Conservation (phyloP, 1,284 basidiomycete species). For the Ganoderma meredithae region DNA sequence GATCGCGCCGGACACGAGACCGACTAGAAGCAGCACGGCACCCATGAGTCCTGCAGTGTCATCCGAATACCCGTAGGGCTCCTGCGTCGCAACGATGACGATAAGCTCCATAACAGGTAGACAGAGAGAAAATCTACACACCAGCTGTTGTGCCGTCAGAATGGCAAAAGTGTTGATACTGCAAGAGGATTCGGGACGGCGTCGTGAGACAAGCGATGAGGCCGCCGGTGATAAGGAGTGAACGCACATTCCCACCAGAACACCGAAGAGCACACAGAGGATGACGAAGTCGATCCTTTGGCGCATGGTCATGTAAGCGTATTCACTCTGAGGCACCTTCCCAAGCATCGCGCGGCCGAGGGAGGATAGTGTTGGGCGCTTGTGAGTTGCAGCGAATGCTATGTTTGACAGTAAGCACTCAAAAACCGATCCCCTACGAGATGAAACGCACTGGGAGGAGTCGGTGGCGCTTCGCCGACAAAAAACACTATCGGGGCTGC, state of each 20-base stretch:
- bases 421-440: neutral
- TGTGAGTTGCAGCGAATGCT: slow-evolving; percentile 73
- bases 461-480: slow-evolving; percentile 55
- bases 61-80: slow-evolving; percentile 76
- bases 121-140: slow-evolving; percentile 42
- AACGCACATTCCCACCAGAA: slow-evolving; percentile 64
- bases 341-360: slow-evolving; percentile 67
- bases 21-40: slow-evolving; percentile 70
- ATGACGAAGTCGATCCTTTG: slow-evolving; percentile 77
- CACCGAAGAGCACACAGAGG: slow-evolving; percentile 64
- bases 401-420: slow-evolving; percentile 10
- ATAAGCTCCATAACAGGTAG: neutral
- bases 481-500: slow-evolving; percentile 63
- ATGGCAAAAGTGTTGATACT: slow-evolving; percentile 62
- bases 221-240: neutral
- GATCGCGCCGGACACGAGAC: slow-evolving; percentile 69
- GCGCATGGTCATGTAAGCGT: slow-evolving; percentile 61
- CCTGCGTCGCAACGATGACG: slow-evolving; percentile 45
- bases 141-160: slow-evolving; percentile 72
- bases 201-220: neutral
- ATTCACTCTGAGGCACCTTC: slow-evolving; percentile 45
- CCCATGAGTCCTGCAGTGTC: slow-evolving; percentile 72
- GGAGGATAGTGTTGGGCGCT: slow-evolving; percentile 58
- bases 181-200: neutral
- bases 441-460: slow-evolving; percentile 70